Evolutionary conservation across 495 filamentous ascomycete species (phyloP).

Genomic region (Penicillium fimorum): DNA sequence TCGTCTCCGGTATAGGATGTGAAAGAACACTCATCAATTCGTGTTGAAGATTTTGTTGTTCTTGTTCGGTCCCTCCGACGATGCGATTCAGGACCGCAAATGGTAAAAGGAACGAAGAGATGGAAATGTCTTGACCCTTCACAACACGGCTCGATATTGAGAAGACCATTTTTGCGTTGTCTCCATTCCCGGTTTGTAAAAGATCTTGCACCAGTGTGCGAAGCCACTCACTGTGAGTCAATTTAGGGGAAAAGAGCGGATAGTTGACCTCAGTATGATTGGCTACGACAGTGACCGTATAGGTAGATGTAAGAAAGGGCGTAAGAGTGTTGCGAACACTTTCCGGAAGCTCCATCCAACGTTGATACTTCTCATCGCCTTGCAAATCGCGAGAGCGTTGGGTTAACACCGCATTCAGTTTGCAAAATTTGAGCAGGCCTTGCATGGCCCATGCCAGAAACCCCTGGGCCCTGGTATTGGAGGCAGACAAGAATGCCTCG

Average conservation of each 20-base stretch:
- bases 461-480: constrained; percentile 79
- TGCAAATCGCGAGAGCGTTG: constrained; percentile 53
- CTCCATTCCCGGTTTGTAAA: constrained; percentile 66
- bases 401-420: constrained; percentile 59
- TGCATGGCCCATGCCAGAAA: constrained; percentile 94
- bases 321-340: constrained; percentile 73
- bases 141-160: constrained; percentile 76
- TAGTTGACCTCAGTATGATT: constrained; percentile 57
- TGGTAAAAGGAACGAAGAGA: constrained; percentile 82
- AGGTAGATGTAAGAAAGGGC: constrained; percentile 81
- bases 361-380: constrained; percentile 55
- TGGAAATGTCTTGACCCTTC: constrained; percentile 75
- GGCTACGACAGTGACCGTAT: constrained; percentile 61
- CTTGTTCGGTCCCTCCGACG: constrained; percentile 62
- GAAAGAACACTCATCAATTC: constrained; percentile 71
- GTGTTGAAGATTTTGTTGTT: constrained; percentile 61
- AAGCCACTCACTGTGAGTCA: constrained; percentile 78
- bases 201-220: constrained; percentile 76
- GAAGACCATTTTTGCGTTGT: constrained; percentile 72
- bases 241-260: constrained; percentile 65
- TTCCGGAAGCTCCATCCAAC: constrained; percentile 75
- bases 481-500: constrained; percentile 84
- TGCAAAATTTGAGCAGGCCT: constrained; percentile 74
- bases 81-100: constrained; percentile 79
- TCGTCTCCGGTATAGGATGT: constrained; percentile 54